Base-by-base conservation (phyloP, 306 rosid species). In the Abrus precatorius region DNA sequence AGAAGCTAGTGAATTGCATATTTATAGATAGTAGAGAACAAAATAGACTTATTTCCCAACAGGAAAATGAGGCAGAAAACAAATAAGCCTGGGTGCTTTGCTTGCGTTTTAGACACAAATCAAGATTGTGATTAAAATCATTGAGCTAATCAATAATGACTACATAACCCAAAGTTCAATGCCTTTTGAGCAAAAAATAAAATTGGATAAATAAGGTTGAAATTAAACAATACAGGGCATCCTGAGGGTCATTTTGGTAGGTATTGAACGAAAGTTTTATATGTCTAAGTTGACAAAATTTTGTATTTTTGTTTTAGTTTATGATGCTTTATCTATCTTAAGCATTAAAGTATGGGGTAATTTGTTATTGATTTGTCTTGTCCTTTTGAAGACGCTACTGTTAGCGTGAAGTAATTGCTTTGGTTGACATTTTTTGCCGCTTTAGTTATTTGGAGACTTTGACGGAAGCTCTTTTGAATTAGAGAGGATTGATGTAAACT, bases 331-430 rank as follows among this genome's bases (percentile, higher is more conserved):
- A 55, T 62, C 47, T 64, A 55, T 62, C 47, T 43, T 43, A 38
- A 76, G 6, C 34, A 7, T 60, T 28, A 28, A 10, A 29, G 2
- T 49, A 75, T 33, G 28, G 47, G 28, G 27, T 54, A 41, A 53
- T 67, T 67, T 57, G 32, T 55, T 73, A 82, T 52, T 62, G 33
- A 68, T 47, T 67, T 53, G 32, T 73, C 69, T 72, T 48, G 34
- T 71, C 75, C 48, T 64, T 74, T 69, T 33, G 50, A 69, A 70
- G 80, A 87, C 34, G 82, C 74, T 56, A 55, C 28, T 68, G 60
- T 56, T 84, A 52, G 75, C 84, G 84, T 81, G 85, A 83, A 67
- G 70, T 62, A 62, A 74, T 74, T 67, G 76, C 27, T 60, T 75
- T 62, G 27, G 85, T 80, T 80, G 86, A 80, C 86, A 59, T 69